Base-by-base conservation (phyloP, 805 yeast genomes). In the Kodamaea laetipori region DNA sequence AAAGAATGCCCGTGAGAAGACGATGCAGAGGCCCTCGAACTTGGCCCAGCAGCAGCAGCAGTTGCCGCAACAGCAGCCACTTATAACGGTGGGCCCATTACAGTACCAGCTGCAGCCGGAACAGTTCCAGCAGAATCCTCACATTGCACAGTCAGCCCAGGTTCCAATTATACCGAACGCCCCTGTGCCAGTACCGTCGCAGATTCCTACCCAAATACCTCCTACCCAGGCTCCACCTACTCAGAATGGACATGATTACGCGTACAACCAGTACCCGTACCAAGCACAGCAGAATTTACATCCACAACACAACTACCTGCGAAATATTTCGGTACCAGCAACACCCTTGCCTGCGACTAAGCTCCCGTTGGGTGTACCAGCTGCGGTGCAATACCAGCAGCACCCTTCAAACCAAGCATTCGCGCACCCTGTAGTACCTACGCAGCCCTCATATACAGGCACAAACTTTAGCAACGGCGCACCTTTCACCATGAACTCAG, bases 1-100 rank as follows among this genome's bases (percentile, higher is more conserved):
- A 9, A 54, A 49, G 41, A 46, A 15, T 9, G 34, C 15, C 19
- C 15, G 19, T 4, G 34, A 30, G 24, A 21, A 21, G 34, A 3
- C 17, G 10, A 5, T 15, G 18, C 34, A 30, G 19, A 13, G 34
- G 11, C 34, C 34, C 3, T 16, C 34, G 7, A 15, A 15, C 17
- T 30, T 15, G 19, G 19, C 19, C 17, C 31, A 27, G 4, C n/a
- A 27, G 7, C 31, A 27, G 15, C 31, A 27, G 12, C n/a, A 17
- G 31, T 9, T 30, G 11, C 19, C 19, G 34, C 17, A 30, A 12
- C 15, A 13, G 17, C 34, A 15, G 34, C 10, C 34, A 6, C 24
- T 21, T 6, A 21, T 21, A 8, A 6, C 30, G 5, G 30, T 26
- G 11, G 30, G n/a, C 30, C 32, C 13, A 12, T n/a, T 28, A 28